A percentile compares a stretch with the other conserved stretches of the same genome.
Evolutionary conservation across 1,284 basidiomycete species (phyloP).

Genomic region (Sporisorium graminicola): DNA sequence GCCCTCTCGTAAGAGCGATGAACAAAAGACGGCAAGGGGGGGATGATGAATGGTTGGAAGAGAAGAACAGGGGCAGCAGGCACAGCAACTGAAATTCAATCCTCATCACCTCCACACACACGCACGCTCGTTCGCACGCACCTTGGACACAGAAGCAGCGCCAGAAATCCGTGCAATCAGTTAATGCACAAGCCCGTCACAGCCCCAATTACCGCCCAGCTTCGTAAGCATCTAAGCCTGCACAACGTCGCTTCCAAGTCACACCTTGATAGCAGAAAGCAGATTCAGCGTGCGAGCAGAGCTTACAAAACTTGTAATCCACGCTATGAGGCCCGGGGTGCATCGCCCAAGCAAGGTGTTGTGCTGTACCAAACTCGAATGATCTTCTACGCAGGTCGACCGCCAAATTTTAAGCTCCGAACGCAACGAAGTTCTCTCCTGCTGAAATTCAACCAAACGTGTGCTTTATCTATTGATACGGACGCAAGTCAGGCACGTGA

Average conservation of each 20-base stretch:
- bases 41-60: not conserved
- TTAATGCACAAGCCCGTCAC: not conserved
- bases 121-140: not conserved
- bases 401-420: not conserved
- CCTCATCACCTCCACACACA: not conserved
- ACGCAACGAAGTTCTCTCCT: too few species aligned
- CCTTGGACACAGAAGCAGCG: not conserved
- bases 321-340: too few species aligned
- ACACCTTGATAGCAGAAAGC: not conserved
- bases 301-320: too few species aligned
- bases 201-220: too few species aligned
- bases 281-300: not conserved
- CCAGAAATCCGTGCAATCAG: too few species aligned
- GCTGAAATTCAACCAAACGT: not conserved
- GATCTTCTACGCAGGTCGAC: not conserved
- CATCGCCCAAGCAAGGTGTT: not conserved
- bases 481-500: not conserved
- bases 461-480: accelerated
- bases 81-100: not conserved
- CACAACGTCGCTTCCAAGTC: not conserved
- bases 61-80: not conserved
- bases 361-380: not conserved
- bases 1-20: not conserved
- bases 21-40: not conserved
- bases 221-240: not conserved